Percentiles rank a stretch among this genome's conserved stretches.
These are phyloP conservation scores for Lecanosticta acicola DNA, from an alignment of 2,329 filamentous ascomycete species.

Conservation along the genomic window DNA sequence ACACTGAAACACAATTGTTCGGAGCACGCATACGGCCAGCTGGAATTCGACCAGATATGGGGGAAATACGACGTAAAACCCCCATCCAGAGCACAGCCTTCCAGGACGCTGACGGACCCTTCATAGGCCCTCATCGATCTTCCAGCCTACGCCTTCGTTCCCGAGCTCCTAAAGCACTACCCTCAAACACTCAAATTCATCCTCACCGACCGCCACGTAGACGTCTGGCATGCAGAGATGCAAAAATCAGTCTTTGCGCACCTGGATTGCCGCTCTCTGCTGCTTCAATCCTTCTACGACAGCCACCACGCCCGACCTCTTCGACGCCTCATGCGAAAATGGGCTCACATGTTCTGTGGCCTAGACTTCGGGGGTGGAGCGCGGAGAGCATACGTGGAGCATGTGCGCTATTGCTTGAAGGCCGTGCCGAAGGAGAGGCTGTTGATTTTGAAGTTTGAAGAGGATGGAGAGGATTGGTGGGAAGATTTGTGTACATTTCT, in stretches of 20 bases:
- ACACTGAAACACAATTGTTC: slow-evolving; percentile 1
- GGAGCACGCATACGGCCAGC: slow-evolving; percentile 1
- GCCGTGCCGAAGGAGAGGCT: slow-evolving; percentile 24
- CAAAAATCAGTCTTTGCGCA: slow-evolving; percentile 1
- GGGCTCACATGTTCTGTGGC: slow-evolving; percentile 2
- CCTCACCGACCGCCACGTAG: slow-evolving; percentile 17
- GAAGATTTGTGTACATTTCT: slow-evolving; percentile 28
- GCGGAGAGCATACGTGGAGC: slow-evolving; percentile 8
- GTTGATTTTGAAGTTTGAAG: slow-evolving; percentile 20
- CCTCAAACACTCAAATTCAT: slow-evolving; percentile 61
- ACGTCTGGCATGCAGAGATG: slow-evolving; percentile 10
- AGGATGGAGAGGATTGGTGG: slow-evolving; percentile 16
- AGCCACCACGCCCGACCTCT: slow-evolving; percentile 3
- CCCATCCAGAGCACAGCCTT: no score
- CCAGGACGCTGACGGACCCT: no score
- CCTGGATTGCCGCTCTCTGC: slow-evolving; percentile 3
- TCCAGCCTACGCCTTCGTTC: slow-evolving; percentile 29
- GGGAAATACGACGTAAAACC: slow-evolving; percentile 17
- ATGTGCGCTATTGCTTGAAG: slow-evolving; percentile 3
- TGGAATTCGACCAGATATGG: slow-evolving; percentile 14
- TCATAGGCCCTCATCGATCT: slow-evolving; percentile 16
- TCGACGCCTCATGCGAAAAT: slow-evolving; percentile 2
- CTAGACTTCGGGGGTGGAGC: background rate
- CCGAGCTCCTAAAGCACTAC: slow-evolving; percentile 46
- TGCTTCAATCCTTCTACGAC: slow-evolving; percentile 6